These are phyloP conservation scores for Gelatoporia subvermispora DNA, from an alignment of 768 basidiomycete genomes.

Conservation along the genomic window DNA sequence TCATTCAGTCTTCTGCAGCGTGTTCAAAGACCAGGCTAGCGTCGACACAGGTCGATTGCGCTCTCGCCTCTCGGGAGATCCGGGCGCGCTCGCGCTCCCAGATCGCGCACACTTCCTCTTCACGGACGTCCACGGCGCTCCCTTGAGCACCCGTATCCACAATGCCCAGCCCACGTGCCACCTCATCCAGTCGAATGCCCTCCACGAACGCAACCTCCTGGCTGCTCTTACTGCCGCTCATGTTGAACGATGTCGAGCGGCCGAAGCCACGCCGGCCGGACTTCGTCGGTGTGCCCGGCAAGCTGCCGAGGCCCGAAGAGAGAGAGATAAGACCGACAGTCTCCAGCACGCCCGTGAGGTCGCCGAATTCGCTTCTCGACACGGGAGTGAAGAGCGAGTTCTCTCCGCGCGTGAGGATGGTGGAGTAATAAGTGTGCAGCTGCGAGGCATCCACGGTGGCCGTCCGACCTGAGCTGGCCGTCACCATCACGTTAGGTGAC, in stretches of 20 bases:
- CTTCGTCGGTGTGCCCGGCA: constrained; percentile 36
- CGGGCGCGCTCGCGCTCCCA: constrained; percentile 48
- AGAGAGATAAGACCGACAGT: constrained; percentile 60
- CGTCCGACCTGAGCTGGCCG: constrained; percentile 12
- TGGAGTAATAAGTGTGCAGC: constrained; percentile 60
- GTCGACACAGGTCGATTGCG: constrained; percentile 21
- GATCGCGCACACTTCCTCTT: constrained; percentile 48
- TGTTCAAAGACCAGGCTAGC: constrained; percentile 31
- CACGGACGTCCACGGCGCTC: constrained; percentile 33
- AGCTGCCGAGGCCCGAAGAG: constrained; percentile 25
- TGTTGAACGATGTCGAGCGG: constrained; percentile 55
- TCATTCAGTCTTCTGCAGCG: constrained; percentile 39
- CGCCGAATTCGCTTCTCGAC: constrained; percentile 71
- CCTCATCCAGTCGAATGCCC: constrained; percentile 64
- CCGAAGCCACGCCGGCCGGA: constrained; percentile 48
- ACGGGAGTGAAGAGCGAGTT: constrained; percentile 56
- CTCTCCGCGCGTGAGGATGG: constrained; percentile 53
- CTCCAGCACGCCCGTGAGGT: constrained; percentile 68
- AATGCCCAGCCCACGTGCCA: constrained; percentile 66
- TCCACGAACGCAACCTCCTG: constrained; percentile 52
- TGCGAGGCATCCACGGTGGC: constrained; percentile 51
- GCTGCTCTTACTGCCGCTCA: constrained; percentile 23
- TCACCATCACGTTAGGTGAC: constrained; percentile 21
- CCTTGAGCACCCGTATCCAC: constrained; percentile 14
- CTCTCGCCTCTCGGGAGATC: constrained; percentile 38